Evolutionary conservation across 1,139 yeast genomes (phyloP).

Genomic region (Blastobotrys serpentis): DNA sequence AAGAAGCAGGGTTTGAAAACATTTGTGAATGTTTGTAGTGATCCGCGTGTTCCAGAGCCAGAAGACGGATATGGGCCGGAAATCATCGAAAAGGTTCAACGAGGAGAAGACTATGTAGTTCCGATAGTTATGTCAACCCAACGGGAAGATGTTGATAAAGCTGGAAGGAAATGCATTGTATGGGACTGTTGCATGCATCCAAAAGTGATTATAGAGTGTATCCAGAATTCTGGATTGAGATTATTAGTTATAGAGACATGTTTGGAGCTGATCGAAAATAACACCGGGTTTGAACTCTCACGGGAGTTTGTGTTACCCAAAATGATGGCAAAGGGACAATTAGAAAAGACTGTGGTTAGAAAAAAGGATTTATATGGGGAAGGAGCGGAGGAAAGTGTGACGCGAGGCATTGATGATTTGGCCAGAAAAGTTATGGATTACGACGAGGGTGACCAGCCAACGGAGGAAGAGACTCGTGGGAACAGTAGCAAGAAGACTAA

Average conservation of each 20-base stretch:
- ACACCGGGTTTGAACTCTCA: slow-evolving; percentile 26
- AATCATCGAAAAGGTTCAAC: slow-evolving; percentile 61
- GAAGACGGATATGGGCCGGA: slow-evolving; percentile 41
- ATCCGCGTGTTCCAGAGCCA: slow-evolving; percentile 61
- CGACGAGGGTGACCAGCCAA: slow-evolving; percentile 5
- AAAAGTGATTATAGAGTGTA: slow-evolving; percentile 41
- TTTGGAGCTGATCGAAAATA: slow-evolving; percentile 36
- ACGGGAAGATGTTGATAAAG: slow-evolving; percentile 59
- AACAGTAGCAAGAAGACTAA: slow-evolving; percentile 6
- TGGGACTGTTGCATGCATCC: slow-evolving; percentile 61
- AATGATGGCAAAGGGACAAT: slow-evolving; percentile 34
- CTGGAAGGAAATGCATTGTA: slow-evolving; percentile 62
- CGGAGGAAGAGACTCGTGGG: too few relatives aligned
- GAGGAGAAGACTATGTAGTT: slow-evolving; percentile 78
- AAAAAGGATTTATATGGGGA: slow-evolving; percentile 12
- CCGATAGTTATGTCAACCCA: slow-evolving; percentile 69
- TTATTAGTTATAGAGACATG: slow-evolving; percentile 59
- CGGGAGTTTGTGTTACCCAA: slow-evolving; percentile 34
- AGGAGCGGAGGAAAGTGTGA: slow-evolving; percentile 13
- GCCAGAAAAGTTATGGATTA: slow-evolving; percentile 13
- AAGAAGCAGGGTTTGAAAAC: slow-evolving; percentile 53
- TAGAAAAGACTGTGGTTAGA: slow-evolving; percentile 27
- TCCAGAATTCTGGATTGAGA: slow-evolving; percentile 57
- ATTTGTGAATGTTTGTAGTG: slow-evolving; percentile 76
- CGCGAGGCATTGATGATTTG: slow-evolving; percentile 18